Evolutionary conservation across 1,284 basidiomycete genomes (phyloP), one percentile per base, ranked within the genome.

Genomic region (Abortiporus biennis): DNA sequence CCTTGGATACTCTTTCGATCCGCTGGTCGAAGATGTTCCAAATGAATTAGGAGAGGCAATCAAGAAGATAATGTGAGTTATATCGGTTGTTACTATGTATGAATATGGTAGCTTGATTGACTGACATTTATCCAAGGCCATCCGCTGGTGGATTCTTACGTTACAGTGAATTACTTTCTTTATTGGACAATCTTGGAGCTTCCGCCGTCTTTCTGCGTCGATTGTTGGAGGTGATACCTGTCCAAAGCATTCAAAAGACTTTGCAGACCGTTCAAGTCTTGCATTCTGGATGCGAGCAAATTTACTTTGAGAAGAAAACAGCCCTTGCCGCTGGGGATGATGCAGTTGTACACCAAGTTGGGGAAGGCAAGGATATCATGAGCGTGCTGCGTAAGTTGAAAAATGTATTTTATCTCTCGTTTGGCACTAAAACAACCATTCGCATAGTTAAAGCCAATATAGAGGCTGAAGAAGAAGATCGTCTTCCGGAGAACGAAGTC

Each of bases 1-100:
- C 1, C 48, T 68, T 2, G 66, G 65, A 1, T 58, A 66, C 42
- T 62, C 64, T 5, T 67, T 68, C 54, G 56, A 64, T 37, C 54
- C 59, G n/a, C 54, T 65, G 23, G 48, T 50, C 5, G 20, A 20
- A 17, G 46, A 47, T 19, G 49, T 61, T 6, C 56, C 55, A 17
- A 42, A 53, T 36, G 49, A 55, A 15, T 62, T 62, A 33, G 48
- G 46, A 0, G 47, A 50, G 6, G 47, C 56, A 3, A 41, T 58
- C 31, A 58, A 56, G 27, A 42, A 40, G 0, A 53, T 51, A 35
- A 40, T 51, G 56, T 58, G 35, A n/a, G 53, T n/a, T n/a, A n/a
- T n/a, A n/a, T 38, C 8, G 3, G 19, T 15, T 12, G 3, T 12
- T n/a, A 9, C n/a, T 38, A 12, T n/a, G 6, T 25, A n/a, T 21